Evolutionary conservation across 2,329 filamentous ascomycete genomes (phyloP).

Genomic region (Cladophialophora bantiana): DNA sequence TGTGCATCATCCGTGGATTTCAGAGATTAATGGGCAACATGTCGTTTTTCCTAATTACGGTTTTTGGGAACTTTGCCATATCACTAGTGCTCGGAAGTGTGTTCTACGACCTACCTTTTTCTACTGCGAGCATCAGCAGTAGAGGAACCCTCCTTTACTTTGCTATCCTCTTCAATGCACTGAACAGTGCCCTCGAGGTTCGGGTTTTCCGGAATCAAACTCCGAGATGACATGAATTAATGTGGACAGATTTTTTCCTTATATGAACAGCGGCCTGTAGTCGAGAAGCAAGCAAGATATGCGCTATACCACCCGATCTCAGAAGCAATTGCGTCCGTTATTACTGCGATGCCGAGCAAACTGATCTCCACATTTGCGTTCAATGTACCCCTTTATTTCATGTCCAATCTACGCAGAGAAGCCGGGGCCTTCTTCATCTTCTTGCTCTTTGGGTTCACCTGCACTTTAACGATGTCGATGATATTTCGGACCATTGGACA

Average conservation of each 20-base stretch:
- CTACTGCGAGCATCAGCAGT: slow-evolving; percentile 66
- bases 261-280: slow-evolving; percentile 87
- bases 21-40: slow-evolving; percentile 71
- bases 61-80: slow-evolving; percentile 67
- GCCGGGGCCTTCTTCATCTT: slow-evolving; percentile 85
- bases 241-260: slow-evolving; percentile 59
- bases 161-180: slow-evolving; percentile 65
- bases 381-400: slow-evolving; percentile 83
- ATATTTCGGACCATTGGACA: slow-evolving; percentile 72
- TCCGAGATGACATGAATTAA: too few relatives aligned
- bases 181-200: not conserved
- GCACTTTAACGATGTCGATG: slow-evolving; percentile 59
- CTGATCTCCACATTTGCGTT: slow-evolving; percentile 74
- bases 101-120: slow-evolving; percentile 68
- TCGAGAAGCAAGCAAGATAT: slow-evolving; percentile 87
- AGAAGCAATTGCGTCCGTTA: slow-evolving; percentile 85
- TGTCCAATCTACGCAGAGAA: slow-evolving; percentile 78
- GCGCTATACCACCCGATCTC: slow-evolving; percentile 88
- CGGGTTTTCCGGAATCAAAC: not conserved
- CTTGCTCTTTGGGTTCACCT: slow-evolving; percentile 69
- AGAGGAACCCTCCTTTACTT: slow-evolving; percentile 71
- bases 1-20: slow-evolving; percentile 65
- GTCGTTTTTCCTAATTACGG: slow-evolving; percentile 55
- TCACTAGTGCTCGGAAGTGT: slow-evolving; percentile 70
- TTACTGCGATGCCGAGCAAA: slow-evolving; percentile 85